Evolutionary conservation across 352 stramenopile species (phyloP).

Genomic region (Phytopythium boreale): DNA sequence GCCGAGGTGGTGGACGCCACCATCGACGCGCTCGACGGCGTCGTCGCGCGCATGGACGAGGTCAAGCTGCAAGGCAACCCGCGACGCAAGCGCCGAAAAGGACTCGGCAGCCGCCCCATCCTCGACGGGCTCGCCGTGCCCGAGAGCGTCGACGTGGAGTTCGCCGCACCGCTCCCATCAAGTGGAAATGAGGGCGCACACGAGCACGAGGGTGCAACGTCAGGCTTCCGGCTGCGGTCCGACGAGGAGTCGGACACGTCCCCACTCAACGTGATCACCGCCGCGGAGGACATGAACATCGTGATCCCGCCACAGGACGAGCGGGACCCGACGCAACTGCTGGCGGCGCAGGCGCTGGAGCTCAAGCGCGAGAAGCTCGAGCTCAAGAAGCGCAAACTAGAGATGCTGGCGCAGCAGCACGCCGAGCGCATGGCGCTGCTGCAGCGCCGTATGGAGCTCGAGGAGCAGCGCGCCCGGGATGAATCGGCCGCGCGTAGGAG

Average conservation of each 20-base stretch:
- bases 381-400: conserved; percentile 41
- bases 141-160: conserved; percentile 2
- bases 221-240: background rate
- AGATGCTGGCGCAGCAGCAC: conserved; percentile 32
- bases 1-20: conserved; percentile 18
- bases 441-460: conserved; percentile 18
- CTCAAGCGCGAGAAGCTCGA: conserved; percentile 37
- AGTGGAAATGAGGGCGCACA: background rate
- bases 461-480: conserved; percentile 20
- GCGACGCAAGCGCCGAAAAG: conserved; percentile 1
- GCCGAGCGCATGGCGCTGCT: conserved; percentile 31
- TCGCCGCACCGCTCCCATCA: background rate
- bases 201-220: background rate
- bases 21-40: conserved; percentile 17
- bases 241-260: conserved; percentile 7
- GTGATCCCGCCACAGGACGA: conserved; percentile 6
- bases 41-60: conserved; percentile 15
- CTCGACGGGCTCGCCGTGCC: conserved; percentile 6
- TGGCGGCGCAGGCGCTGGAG: conserved; percentile 25
- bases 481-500: conserved; percentile 12
- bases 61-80: background rate
- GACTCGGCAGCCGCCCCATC: conserved; percentile 4
- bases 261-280: conserved; percentile 9
- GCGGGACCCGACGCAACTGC: background rate
- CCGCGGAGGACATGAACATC: conserved; percentile 5